Base-by-base conservation (phyloP, 177 flowering plant genomes). In the Tripterygium wilfordii region DNA sequence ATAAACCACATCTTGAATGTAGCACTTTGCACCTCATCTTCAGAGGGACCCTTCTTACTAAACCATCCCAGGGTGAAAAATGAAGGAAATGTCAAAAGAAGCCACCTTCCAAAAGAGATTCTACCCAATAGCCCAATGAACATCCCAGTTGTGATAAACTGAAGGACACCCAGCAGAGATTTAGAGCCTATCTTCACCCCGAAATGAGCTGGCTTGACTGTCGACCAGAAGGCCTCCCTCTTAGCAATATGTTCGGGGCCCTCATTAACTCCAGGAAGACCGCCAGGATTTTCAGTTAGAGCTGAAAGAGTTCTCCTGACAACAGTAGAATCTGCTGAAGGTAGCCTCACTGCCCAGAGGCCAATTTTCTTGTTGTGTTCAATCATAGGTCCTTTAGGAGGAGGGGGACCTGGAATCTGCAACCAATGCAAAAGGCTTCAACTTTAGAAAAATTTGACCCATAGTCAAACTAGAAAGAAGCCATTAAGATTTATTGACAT, bases 1-100 rank as follows among this genome's bases (percentile, higher is more conserved):
- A 88, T 54, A 48, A 88, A 87, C 91, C 92, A 91, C 96, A 87
- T 85, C 57, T 83, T 88, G 49, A 83, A 91, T 24, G 82, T 51
- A 47, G 98, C 96, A 62, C 85, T 85, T 33, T 45, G 63, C 26
- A 85, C 89, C 66, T 88, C 85, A 17, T 85, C 96, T 33, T 87
- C 96, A 4, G 83, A 69, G 0, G 98, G 96, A 35, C 98, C 98
- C 27, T 66, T 47, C 69, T 87, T 87, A 55, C 67, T 71, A 65
- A 91, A 91, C 80, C 65, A 47, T 16, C 98, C 98, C 29, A 83
- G 73, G 60, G 83, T 83, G 66, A 91, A 85, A 27, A 85, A 19
- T 7, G 81, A 81, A 8, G 98, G 98, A 49, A 74, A 88, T 25
- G 72, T 82, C 18, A 85, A 56, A 13, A 91, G 86, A 65, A 91